Evolutionary conservation across 2,329 filamentous ascomycete genomes (phyloP).

Genomic region (Colletotrichum lindemuthianum): DNA sequence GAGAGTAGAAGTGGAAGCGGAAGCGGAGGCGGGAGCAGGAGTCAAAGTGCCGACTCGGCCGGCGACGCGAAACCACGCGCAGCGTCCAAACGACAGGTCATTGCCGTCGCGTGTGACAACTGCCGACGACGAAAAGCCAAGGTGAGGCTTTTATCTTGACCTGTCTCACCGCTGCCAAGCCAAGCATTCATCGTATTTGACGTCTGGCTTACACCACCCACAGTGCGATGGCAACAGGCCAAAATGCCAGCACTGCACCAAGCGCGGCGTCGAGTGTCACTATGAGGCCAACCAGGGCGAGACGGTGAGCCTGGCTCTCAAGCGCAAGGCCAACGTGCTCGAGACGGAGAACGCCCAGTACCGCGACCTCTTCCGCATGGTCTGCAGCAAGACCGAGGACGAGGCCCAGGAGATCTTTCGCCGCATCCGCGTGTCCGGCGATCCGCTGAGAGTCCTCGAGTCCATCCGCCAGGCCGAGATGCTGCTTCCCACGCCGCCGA

Average conservation of each 20-base stretch:
- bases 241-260: conserved; percentile 33
- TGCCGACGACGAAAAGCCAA: conserved; percentile 31
- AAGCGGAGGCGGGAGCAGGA: not conserved
- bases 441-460: conserved; percentile 33
- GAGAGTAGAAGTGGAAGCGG: no score
- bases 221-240: conserved; percentile 33
- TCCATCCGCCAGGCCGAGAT: conserved; percentile 38
- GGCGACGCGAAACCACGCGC: conserved; percentile 22
- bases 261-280: conserved; percentile 27
- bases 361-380: conserved; percentile 36
- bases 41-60: conserved; percentile 27
- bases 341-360: conserved; percentile 36
- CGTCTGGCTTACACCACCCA: not conserved
- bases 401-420: conserved; percentile 38
- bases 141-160: conserved; percentile 5
- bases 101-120: conserved; percentile 34
- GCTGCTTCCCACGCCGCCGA: conserved; percentile 30
- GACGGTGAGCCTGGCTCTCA: conserved; percentile 37
- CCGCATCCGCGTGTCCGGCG: conserved; percentile 33
- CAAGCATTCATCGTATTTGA: not conserved
- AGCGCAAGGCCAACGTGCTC: conserved; percentile 33
- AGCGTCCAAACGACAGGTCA: conserved; percentile 27
- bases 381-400: conserved; percentile 35
- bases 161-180: not conserved
- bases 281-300: conserved; percentile 34